Evolutionary conservation across 202 grass and related monocot genomes (phyloP), one percentile per base, ranked within the genome.

Genomic region (Elaeis oleifera): DNA sequence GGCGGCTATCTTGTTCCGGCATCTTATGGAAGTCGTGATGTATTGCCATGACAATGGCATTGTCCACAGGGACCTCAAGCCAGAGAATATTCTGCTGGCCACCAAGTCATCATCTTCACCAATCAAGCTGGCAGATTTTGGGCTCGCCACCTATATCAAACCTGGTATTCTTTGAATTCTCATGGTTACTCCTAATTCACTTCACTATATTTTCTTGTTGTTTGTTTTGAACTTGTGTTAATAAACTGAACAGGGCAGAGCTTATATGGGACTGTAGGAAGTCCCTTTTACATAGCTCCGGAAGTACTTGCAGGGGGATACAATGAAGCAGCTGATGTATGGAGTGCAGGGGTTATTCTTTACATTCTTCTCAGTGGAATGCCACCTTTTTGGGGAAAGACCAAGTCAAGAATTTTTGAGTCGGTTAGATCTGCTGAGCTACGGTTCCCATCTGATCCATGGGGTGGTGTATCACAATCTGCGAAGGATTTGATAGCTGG

Each of bases 321-420:
- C 72, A 94, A 86, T n/a, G 88, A 99, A 68, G 82, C 84, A 4
- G 88, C 94, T 1, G 94, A 99, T 56, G 80, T 99, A 22, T 99
- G 94, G 94, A 92, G 87, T n/a, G 78, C 88, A 0, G 94, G 94
- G 25, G 80, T 99, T 18, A 89, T 99, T 86, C 75, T 99, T 8
- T 94, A 99, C 80, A 99, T 99, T 74, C 88, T 99, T 39, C 63
- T 99, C 11, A 99, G 94, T 24, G 88, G 88, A 32, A 80, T 89
- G 54, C 94, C 94, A 0, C 94, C 94, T 0, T 99, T 99, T 54
- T 89, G 88, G 94, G 88, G 94, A 31, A 84, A 92, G 62, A 99
- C 85, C 23, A 94, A 94, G 60, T 99, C 94, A 0, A 86, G 72
- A 75, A 99, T 99, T 16, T 99, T 94, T 14, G 88, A 99, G 57